Conservation (phyloP, 805 yeast genomes). For the Ascoidea asiatica region DNA sequence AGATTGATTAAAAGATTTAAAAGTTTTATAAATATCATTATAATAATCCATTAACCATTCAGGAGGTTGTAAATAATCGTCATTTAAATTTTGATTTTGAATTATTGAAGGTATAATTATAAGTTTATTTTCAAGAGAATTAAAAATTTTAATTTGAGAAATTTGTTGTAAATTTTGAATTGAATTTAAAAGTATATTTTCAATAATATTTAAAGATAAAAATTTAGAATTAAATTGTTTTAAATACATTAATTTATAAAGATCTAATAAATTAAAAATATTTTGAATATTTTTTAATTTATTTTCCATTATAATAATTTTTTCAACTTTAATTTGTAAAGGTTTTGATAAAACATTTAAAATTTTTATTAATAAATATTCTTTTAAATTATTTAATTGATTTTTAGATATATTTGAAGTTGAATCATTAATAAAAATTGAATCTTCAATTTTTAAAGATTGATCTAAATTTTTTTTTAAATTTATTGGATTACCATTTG, state of each 20-base stretch:
- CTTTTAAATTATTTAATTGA: slow-evolving; percentile 10
- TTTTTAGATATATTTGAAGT: no score
- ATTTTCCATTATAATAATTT: slow-evolving; percentile 51
- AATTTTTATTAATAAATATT: slow-evolving; percentile 31
- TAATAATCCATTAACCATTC: slow-evolving; percentile 69
- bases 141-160: slow-evolving; percentile 25
- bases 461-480: slow-evolving; percentile 11
- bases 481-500: no score
- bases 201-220: slow-evolving; percentile 9
- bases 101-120: slow-evolving; percentile 10
- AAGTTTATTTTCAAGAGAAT: slow-evolving; percentile 24
- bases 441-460: no score
- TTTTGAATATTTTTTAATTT: slow-evolving; percentile 41
- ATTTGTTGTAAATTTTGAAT: slow-evolving; percentile 20
- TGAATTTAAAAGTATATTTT: slow-evolving; percentile 11
- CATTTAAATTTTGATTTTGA: slow-evolving; percentile 18
- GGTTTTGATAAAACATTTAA: slow-evolving; percentile 46
- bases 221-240: slow-evolving; percentile 12
- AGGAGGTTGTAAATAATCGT: slow-evolving; percentile 61
- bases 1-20: slow-evolving; percentile 26
- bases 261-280: slow-evolving; percentile 46
- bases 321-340: slow-evolving; percentile 51
- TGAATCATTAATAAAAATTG: no score
- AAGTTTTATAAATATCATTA: slow-evolving; percentile 42
- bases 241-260: slow-evolving; percentile 57